phyloP scores from a whole-genome alignment of 257 asterid genomes.

The Solanum tarapatanum region DNA sequence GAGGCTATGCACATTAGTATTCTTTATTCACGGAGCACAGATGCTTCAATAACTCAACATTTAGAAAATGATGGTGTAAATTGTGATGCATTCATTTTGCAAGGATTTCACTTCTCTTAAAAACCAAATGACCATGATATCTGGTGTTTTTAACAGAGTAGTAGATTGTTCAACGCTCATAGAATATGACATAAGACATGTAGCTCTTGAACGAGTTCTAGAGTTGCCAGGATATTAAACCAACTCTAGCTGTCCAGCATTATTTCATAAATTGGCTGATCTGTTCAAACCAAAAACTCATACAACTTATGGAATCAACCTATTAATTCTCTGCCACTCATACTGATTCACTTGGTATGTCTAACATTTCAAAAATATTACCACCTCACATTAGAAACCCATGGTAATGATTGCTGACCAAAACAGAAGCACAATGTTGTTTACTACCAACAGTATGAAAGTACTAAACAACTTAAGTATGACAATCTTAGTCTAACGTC shows the following conservation, averaged over 20 bases:
- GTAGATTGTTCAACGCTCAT: background rate
- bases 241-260: background rate
- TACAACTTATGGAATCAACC: background rate
- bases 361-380: background rate
- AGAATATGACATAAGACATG: background rate
- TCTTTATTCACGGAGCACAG: background rate
- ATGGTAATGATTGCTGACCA: background rate
- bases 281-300: background rate
- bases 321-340: background rate
- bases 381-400: background rate
- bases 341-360: background rate
- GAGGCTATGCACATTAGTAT: background rate
- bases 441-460: background rate
- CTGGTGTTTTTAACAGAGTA: background rate
- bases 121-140: background rate
- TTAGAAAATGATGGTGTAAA: background rate
- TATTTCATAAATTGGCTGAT: background rate
- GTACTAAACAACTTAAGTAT: background rate
- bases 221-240: background rate
- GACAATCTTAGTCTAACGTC: background rate
- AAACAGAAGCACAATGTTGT: background rate
- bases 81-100: background rate
- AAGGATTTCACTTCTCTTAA: background rate
- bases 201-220: background rate
- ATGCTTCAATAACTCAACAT: background rate